Percentiles rank a stretch among this genome's conserved stretches.
phyloP scores from a whole-genome alignment of 2,329 filamentous ascomycete genomes.

The Aspergillus fumigatiaffinis region DNA sequence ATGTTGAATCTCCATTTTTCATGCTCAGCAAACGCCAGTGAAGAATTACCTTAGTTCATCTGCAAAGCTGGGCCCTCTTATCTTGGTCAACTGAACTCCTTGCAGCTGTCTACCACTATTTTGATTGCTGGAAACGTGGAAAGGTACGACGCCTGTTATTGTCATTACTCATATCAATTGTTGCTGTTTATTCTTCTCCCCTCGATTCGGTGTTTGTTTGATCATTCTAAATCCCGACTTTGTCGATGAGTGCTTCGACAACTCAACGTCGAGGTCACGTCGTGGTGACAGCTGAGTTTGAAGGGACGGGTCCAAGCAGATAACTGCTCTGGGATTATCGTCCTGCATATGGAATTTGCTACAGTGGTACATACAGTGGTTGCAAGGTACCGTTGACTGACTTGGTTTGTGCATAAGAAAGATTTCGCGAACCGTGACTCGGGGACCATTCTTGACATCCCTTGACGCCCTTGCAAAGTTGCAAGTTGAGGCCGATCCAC shows the following conservation, averaged over 20 bases:
- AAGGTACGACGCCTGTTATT: conserved; percentile 12
- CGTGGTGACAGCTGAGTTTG: not conserved
- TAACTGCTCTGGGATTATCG: not conserved
- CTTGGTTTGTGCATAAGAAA: not conserved
- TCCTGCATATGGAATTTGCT: not conserved
- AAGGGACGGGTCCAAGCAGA: not conserved
- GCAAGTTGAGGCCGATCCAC: conserved; percentile 3
- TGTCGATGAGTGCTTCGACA: not conserved
- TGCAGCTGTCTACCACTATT: conserved; percentile 13
- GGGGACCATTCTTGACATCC: not conserved
- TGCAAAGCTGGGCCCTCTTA: not conserved
- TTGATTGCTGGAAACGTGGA: conserved; percentile 15
- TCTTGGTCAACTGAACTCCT: conserved; percentile 12
- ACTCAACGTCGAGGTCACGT: not conserved
- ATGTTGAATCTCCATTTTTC: not conserved
- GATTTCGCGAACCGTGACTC: not conserved
- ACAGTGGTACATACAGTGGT: not conserved
- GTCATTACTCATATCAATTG: not conserved
- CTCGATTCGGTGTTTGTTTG: not conserved
- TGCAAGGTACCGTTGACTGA: not conserved
- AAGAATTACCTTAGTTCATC: not conserved
- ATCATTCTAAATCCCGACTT: not conserved
- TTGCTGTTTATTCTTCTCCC: not conserved
- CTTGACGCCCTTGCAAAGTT: not conserved
- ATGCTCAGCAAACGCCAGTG: not conserved